Evolutionary conservation across 2,329 filamentous ascomycete genomes (phyloP), one percentile per base, ranked within the genome.

Genomic region (Leptographium wingfieldii): DNA sequence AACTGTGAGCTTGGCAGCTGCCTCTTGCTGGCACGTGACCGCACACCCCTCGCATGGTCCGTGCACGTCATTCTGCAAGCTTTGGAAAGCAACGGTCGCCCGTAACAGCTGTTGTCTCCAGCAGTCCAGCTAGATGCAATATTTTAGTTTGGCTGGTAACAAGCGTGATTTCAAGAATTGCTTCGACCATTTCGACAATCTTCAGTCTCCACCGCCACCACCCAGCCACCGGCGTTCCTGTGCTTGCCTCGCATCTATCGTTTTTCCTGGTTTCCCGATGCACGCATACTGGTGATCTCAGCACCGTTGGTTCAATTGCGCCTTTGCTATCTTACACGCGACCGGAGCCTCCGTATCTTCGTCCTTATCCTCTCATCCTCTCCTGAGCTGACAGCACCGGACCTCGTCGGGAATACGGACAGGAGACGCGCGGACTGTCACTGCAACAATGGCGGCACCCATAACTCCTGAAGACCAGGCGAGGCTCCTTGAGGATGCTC

Each of bases 401-500:
- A 46, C 43, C 7, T 46, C 3, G 43, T 19, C 43, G 43, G 43
- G 27, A 52, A 29, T 11, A 52, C 22, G 49, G 25, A 14, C 49
- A 52, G 27, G 49, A 52, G 22, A 46, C 43, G 43, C 16, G 43
- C 52, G 22, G n/a, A 52, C 25, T 31, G 5, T 9, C 31, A 12
- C 25, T 27, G 11, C 40, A 27, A 35, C 49, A 46, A 65, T 65
- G 64, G 59, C 63, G 2, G 56, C 77, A 63, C 82, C 86, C 69
- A 79, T 83, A 68, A 80, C 80, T 69, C 80, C 85, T 66, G 88
- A 92, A 75, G 88, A 92, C 76, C 88, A 87, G 82, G 90, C 89
- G 69, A 88, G 92, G 69, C 84, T 99, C 77, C 86, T 99, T 68
- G 94, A 99, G 77, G 94, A 99, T 86, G 94, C 95, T 70, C 79